Evolutionary conservation across 2,329 filamentous ascomycete species (phyloP).

Genomic region (Scleromitrula shiraiana): DNA sequence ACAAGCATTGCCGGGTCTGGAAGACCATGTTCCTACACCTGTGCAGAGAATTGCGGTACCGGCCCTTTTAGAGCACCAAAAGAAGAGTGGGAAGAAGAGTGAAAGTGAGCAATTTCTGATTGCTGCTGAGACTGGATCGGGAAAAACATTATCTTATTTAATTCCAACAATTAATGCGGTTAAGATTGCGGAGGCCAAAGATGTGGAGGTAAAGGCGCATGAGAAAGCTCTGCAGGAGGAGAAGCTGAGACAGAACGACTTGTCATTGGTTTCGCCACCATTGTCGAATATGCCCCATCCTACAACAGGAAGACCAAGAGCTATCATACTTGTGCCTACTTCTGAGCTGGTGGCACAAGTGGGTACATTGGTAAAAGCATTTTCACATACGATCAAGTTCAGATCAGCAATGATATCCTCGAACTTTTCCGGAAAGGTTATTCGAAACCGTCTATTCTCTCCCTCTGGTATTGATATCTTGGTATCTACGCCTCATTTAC

Average conservation of each 20-base stretch:
- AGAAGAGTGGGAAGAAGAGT: conserved; percentile 29
- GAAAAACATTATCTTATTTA: conserved; percentile 91
- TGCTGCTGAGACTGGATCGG: conserved; percentile 92
- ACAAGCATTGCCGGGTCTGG: conserved; percentile 68
- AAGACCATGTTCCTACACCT: conserved; percentile 73
- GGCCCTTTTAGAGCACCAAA: conserved; percentile 53
- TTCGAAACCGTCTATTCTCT: conserved; percentile 77
- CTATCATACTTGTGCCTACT: conserved; percentile 83
- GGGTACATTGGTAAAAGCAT: conserved; percentile 66
- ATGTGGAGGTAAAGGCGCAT: conserved; percentile 50
- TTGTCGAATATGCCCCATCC: conserved; percentile 58
- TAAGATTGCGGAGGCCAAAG: conserved; percentile 63
- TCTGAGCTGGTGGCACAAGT: conserved; percentile 89
- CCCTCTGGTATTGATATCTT: conserved; percentile 76
- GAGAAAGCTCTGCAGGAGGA: conserved; percentile 51
- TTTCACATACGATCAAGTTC: conserved; percentile 83
- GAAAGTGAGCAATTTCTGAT: conserved; percentile 58
- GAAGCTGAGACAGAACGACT: conserved; percentile 47
- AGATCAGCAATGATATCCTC: conserved; percentile 77
- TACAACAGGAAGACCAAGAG: conserved; percentile 70
- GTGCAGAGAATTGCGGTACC: conserved; percentile 88
- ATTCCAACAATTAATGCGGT: conserved; percentile 77
- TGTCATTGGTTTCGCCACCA: conserved; percentile 51
- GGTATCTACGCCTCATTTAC: conserved; percentile 79
- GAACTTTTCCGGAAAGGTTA: conserved; percentile 65